Conservation (phyloP, 768 basidiomycete genomes). For the Rhodotorula paludigena region DNA sequence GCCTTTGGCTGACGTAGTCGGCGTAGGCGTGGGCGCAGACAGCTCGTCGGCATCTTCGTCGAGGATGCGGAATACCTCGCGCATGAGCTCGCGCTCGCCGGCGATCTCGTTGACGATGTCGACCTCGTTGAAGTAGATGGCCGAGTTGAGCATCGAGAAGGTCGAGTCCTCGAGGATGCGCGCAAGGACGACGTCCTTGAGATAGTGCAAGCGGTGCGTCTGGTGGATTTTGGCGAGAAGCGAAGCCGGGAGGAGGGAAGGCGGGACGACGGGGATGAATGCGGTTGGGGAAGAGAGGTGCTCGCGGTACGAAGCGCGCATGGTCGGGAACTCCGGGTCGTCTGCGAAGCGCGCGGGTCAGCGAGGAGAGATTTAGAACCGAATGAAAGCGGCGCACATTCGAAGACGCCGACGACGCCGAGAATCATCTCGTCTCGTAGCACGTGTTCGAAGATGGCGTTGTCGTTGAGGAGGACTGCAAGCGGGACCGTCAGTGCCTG, state of each 20-base stretch:
- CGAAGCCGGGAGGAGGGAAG: slow-evolving; percentile 48
- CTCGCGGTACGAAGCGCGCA: slow-evolving; percentile 95
- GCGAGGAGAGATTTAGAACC: not conserved
- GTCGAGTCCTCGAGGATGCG: slow-evolving; percentile 92
- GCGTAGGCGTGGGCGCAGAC: not conserved
- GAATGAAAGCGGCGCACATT: slow-evolving; percentile 61
- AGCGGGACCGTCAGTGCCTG: not conserved
- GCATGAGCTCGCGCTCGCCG: slow-evolving; percentile 66
- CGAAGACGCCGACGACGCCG: slow-evolving; percentile 90
- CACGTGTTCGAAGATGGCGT: slow-evolving; percentile 87
- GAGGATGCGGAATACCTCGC: slow-evolving; percentile 69
- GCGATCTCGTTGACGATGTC: slow-evolving; percentile 92
- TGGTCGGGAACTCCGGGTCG: slow-evolving; percentile 91
- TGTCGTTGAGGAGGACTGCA: slow-evolving; percentile 89
- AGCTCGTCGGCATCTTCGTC: not conserved
- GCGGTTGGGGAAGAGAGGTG: slow-evolving; percentile 76
- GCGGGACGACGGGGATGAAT: slow-evolving; percentile 75
- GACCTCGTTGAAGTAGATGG: slow-evolving; percentile 97
- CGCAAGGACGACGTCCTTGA: slow-evolving; percentile 96
- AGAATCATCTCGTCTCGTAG: slow-evolving; percentile 87
- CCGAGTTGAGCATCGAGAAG: slow-evolving; percentile 92
- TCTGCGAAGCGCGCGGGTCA: slow-evolving; percentile 54
- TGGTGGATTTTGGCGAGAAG: slow-evolving; percentile 90
- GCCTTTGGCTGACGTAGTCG: slow-evolving; percentile 22
- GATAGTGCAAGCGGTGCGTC: slow-evolving; percentile 91